Base-by-base conservation (phyloP, 345 rosid genomes). In the Gossypium ekmanianum region DNA sequence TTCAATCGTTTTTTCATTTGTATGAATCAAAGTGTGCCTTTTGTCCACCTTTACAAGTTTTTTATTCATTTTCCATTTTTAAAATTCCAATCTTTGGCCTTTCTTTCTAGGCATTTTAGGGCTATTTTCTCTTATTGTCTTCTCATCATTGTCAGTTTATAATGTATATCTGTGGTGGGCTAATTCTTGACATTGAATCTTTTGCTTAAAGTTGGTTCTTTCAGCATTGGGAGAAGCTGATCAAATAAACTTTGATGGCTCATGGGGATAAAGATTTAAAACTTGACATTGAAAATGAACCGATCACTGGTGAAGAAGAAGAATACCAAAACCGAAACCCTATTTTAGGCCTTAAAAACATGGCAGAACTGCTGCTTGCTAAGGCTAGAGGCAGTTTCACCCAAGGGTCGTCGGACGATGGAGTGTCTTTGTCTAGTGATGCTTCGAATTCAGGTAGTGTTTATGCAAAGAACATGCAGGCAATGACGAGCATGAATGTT, bases 211-310 rank as follows among this genome's bases (percentile, higher is more conserved):
- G 16, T 50, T 39, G 80, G 56, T 4, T 13, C 48, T 50, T 75
- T 69, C 68, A 13, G 59, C 17, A 20, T 68, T 74, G 12, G 63
- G 75, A 63, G 77, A 75, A 76, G 64, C 44, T 17, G 61, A 76
- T 76, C 45, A 50, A 61, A 63, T 75, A 56, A 9, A 51, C 71
- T 73, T 69, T 63, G 11, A 76, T 78, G 65, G 83, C 75, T 63
- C 77, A 75, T 34, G 71, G 69, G 74, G 84, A 58, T 16, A 73
- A 73, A 43, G 90, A 81, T 75, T 76, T 84, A 52, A 89, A 85
- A 34, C 80, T 87, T 76, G 96, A 90, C 85, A 91, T 91, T 39
- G 98, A 94, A 83, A 82, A 77, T 68, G 97, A 96, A 57, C 54
- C 73, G 17, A 14, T 70, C 2, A 77, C 72, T 79, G 73, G 74